These are phyloP conservation scores for Metschnikowia vanudenii DNA, from an alignment of 805 yeast genomes.

Conservation along the genomic window DNA sequence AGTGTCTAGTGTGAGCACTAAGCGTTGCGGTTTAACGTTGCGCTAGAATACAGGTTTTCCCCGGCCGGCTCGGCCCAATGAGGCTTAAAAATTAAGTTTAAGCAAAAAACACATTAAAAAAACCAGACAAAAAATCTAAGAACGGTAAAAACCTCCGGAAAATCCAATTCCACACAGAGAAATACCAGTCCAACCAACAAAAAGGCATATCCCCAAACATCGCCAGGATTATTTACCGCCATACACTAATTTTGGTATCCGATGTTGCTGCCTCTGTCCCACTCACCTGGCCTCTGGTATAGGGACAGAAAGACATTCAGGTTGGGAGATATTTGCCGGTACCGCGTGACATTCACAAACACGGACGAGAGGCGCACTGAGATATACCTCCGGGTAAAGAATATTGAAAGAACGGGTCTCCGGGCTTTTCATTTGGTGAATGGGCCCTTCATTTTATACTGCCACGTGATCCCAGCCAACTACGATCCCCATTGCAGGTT, in stretches of 20 bases:
- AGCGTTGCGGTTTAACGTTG: too few species aligned
- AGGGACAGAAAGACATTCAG: conserved; percentile 34
- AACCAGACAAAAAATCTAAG: too few species aligned
- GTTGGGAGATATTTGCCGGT: conserved; percentile 41
- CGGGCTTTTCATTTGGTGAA: conserved; percentile 42
- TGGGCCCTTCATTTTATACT: conserved; percentile 45
- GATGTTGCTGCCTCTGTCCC: not conserved
- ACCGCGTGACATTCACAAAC: conserved; percentile 28
- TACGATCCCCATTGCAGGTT: conserved; percentile 29
- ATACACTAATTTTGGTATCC: too few species aligned
- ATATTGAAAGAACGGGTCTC: conserved; percentile 35
- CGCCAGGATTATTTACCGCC: too few species aligned
- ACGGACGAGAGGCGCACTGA: conserved; percentile 7
- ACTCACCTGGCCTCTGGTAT: conserved; percentile 28
- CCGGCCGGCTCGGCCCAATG: too few species aligned
- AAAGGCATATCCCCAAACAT: too few species aligned
- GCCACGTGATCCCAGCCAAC: conserved; percentile 42
- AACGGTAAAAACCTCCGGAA: too few species aligned
- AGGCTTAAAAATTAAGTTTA: not conserved
- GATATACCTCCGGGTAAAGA: conserved; percentile 38
- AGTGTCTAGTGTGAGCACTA: too few species aligned
- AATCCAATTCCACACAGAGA: too few species aligned
- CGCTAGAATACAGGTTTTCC: too few species aligned
- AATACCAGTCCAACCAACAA: too few species aligned
- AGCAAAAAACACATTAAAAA: not conserved